Conservation (phyloP, 2,329 filamentous ascomycete genomes). For the Aspergillus brasiliensis region DNA sequence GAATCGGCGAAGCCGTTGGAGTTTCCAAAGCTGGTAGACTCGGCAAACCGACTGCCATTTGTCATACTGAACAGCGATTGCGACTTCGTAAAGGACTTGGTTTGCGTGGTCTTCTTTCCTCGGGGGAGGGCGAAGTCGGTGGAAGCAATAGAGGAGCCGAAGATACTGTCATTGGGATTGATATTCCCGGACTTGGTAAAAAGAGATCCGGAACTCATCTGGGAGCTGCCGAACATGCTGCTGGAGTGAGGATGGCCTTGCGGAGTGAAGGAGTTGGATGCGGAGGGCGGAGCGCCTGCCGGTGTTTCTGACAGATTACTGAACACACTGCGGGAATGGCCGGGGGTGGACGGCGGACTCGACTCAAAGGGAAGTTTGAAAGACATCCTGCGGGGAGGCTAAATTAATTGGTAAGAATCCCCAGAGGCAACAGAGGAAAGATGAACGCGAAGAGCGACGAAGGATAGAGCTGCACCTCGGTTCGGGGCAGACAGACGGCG, state of each 20-base stretch:
- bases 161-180: slow-evolving; percentile 39
- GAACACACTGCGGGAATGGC: slow-evolving; percentile 39
- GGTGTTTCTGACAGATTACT: slow-evolving; percentile 59
- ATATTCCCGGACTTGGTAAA: slow-evolving; percentile 41
- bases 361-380: slow-evolving; percentile 40
- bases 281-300: slow-evolving; percentile 58
- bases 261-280: slow-evolving; percentile 58
- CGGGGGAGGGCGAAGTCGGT: slow-evolving; percentile 34
- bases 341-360: slow-evolving; percentile 43
- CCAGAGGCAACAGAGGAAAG: background rate
- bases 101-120: slow-evolving; percentile 28
- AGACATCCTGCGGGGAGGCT: slow-evolving; percentile 30
- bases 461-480: background rate
- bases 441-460: background rate
- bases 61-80: slow-evolving; percentile 32
- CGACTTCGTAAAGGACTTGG: slow-evolving; percentile 27
- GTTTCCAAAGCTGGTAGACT: slow-evolving; percentile 28
- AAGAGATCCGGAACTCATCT: slow-evolving; percentile 42
- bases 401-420: background rate
- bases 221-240: slow-evolving; percentile 54
- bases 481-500: background rate
- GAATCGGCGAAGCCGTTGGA: slow-evolving; percentile 30
- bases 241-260: slow-evolving; percentile 55
- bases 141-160: slow-evolving; percentile 41
- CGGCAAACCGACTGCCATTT: slow-evolving; percentile 29